Conservation (phyloP, 2,329 filamentous ascomycete species). For the Colletotrichum lini region DNA sequence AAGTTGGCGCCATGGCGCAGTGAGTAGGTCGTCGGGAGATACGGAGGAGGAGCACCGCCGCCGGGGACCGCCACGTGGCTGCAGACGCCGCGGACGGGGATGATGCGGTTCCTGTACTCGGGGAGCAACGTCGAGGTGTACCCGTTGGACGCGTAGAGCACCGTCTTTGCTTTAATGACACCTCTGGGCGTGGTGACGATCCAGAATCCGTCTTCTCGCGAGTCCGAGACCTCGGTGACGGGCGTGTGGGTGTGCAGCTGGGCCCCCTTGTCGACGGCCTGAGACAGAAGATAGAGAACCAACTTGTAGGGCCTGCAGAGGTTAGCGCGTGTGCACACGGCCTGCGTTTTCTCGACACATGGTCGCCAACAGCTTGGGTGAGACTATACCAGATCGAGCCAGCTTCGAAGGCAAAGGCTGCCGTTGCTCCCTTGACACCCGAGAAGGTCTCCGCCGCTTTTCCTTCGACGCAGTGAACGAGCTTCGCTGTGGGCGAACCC, state of each 20-base stretch:
- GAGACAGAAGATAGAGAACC: constrained; percentile 64
- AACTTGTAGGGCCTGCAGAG: constrained; percentile 66
- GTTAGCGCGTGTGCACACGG: background rate
- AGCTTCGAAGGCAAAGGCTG: constrained; percentile 49
- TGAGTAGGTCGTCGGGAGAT: constrained; percentile 46
- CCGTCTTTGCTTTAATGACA: constrained; percentile 63
- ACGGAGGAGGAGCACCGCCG: constrained; percentile 34
- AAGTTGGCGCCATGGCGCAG: constrained; percentile 44
- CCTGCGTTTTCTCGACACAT: too few relatives aligned
- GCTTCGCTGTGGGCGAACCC: constrained; percentile 32
- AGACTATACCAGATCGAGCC: constrained; percentile 57
- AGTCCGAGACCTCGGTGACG: constrained; percentile 42
- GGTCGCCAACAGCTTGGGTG: background rate
- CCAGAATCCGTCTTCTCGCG: constrained; percentile 42
- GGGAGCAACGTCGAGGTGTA: constrained; percentile 75
- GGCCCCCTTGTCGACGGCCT: constrained; percentile 54
- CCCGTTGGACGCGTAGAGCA: constrained; percentile 77
- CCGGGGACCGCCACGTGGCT: constrained; percentile 48
- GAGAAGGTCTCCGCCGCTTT: constrained; percentile 51
- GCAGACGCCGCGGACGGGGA: constrained; percentile 70
- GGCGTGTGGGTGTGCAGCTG: constrained; percentile 42
- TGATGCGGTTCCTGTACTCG: constrained; percentile 71
- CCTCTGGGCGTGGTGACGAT: constrained; percentile 66
- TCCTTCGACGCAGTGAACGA: constrained; percentile 33
- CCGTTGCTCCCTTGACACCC: constrained; percentile 54